These are phyloP conservation scores for Fusarium acutatum DNA, from an alignment of 2,329 filamentous ascomycete genomes.

Conservation along the genomic window DNA sequence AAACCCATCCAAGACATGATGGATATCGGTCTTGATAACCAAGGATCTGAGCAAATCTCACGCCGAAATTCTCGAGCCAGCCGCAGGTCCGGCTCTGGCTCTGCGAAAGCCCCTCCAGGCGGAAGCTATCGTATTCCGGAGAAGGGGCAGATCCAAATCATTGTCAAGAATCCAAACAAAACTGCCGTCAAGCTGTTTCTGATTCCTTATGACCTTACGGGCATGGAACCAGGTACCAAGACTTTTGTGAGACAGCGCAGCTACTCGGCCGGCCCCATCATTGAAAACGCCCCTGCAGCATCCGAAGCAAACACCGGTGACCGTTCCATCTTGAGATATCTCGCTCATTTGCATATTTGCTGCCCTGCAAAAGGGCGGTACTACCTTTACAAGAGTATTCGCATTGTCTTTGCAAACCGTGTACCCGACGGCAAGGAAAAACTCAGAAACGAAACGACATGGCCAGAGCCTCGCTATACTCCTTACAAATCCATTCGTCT, in stretches of 20 bases:
- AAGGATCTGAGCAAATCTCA: constrained; percentile 15
- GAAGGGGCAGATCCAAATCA: constrained; percentile 92
- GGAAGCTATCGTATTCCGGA: constrained; percentile 95
- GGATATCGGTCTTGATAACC: constrained; percentile 30
- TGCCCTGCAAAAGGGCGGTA: constrained; percentile 83
- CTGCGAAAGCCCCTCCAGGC: constrained; percentile 72
- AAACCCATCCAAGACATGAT: constrained; percentile 41
- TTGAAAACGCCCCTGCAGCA: constrained; percentile 67
- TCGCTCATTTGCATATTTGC: constrained; percentile 94
- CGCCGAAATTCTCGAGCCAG: constrained; percentile 54
- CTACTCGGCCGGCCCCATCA: constrained; percentile 86
- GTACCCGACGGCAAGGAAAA: constrained; percentile 96
- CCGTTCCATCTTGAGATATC: constrained; percentile 82
- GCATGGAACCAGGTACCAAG: constrained; percentile 94
- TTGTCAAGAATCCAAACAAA: constrained; percentile 98
- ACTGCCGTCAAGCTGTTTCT: constrained; percentile 97
- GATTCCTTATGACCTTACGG: constrained; percentile 88
- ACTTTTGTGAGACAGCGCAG: constrained; percentile 95
- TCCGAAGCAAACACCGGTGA: constrained; percentile 47
- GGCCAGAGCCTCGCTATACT: constrained; percentile 87
- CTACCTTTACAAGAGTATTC: constrained; percentile 90
- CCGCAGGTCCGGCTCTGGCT: constrained; percentile 63
- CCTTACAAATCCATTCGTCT: constrained; percentile 77
- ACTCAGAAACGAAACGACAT: constrained; percentile 86
- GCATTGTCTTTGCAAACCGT: constrained; percentile 95